Conservation (phyloP, 78 protist species). For the slime mould (Dictyostelium discoideum) region DNA sequence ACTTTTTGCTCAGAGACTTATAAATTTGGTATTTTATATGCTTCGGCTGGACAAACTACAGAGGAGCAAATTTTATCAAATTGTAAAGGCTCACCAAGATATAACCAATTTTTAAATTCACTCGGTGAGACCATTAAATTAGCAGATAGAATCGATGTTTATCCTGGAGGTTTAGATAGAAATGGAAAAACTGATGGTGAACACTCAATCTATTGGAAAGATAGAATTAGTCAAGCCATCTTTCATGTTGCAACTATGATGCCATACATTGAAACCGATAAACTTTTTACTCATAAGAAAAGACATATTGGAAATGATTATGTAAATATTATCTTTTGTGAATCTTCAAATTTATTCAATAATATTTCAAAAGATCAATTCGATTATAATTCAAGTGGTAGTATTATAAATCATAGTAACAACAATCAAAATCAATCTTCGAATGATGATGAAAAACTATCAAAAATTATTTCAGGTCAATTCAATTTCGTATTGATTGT, state of each 20-base stretch:
- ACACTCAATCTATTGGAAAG: conserved; percentile 73
- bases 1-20: conserved; percentile 75
- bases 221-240: conserved; percentile 53
- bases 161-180: conserved; percentile 84
- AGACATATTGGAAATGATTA: conserved; percentile 85
- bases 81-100: conserved; percentile 75
- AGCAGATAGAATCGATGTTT: conserved; percentile 63
- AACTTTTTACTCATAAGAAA: conserved; percentile 76
- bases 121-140: conserved; percentile 58
- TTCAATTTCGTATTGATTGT: conserved; percentile 81
- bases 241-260: conserved; percentile 84
- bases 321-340: conserved; percentile 84
- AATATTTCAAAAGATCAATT: neutral
- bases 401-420: neutral
- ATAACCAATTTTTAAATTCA: conserved; percentile 41
- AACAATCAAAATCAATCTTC: neutral
- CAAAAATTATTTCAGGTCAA: conserved; percentile 70
- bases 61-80: conserved; percentile 77
- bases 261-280: conserved; percentile 68
- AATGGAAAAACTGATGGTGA: conserved; percentile 82
- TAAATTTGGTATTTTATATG: conserved; percentile 72
- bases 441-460: neutral
- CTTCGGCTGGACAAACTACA: conserved; percentile 52
- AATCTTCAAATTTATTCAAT: conserved; percentile 27
- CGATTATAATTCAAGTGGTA: neutral